Conservation (phyloP, 768 basidiomycete species). For the Rubroboletus satanas region DNA sequence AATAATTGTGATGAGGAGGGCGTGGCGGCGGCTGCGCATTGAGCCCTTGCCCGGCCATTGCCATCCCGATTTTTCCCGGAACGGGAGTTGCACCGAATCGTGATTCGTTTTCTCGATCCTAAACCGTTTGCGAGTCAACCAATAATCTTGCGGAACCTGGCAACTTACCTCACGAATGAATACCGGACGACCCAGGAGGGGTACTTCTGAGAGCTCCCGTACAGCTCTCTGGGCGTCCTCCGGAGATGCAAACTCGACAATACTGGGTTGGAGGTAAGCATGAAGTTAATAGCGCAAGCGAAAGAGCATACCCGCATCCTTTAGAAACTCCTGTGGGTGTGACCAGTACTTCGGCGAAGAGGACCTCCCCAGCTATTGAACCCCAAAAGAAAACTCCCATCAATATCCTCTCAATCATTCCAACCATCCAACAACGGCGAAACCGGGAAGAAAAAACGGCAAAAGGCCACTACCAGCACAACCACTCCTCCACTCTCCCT, state of each 20-base stretch:
- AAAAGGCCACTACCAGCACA: conserved; percentile 36
- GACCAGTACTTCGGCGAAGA: conserved; percentile 98
- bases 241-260: conserved; percentile 89
- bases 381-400: conserved; percentile 89
- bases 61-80: conserved; percentile 93
- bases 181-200: conserved; percentile 89
- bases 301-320: conserved; percentile 87
- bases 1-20: conserved; percentile 76
- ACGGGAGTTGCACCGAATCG: conserved; percentile 95
- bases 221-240: conserved; percentile 90
- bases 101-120: conserved; percentile 97
- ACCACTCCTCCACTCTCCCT: conserved; percentile 32
- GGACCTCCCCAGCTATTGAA: conserved; percentile 97
- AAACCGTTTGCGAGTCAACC: background rate
- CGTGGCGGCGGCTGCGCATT: conserved; percentile 78
- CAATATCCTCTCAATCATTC: conserved; percentile 81
- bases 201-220: conserved; percentile 83
- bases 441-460: conserved; percentile 39
- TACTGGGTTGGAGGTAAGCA: conserved; percentile 47
- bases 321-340: conserved; percentile 97
- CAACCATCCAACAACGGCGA: conserved; percentile 45
- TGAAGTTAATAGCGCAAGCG: background rate
- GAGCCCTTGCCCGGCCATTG: conserved; percentile 89
- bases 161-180: conserved; percentile 87
- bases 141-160: background rate